Conservation (phyloP, 2,329 filamentous ascomycete genomes). For the Cyclaneusma minus region DNA sequence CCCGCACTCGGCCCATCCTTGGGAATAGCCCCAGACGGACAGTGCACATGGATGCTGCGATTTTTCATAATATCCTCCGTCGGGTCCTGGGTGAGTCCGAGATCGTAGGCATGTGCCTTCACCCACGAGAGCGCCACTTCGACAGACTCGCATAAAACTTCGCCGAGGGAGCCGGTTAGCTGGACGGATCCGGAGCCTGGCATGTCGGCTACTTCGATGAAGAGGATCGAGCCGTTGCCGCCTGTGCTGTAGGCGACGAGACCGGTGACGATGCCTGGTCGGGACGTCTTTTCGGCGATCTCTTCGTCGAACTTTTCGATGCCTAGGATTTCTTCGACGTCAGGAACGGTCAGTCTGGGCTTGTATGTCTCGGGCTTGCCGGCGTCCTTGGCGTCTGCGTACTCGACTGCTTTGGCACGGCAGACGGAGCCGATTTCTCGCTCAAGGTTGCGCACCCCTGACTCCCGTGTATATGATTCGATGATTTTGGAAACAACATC, state of each 20-base stretch:
- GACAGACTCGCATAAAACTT: constrained; percentile 92
- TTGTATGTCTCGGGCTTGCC: constrained; percentile 48
- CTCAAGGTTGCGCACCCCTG: constrained; percentile 89
- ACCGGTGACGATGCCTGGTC: constrained; percentile 88
- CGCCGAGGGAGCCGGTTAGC: constrained; percentile 88
- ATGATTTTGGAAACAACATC: constrained; percentile 92
- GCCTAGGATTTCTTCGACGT: constrained; percentile 81
- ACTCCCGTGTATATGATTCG: constrained; percentile 89
- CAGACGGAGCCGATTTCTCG: constrained; percentile 91
- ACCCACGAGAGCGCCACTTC: constrained; percentile 96
- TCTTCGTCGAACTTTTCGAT: constrained; percentile 93
- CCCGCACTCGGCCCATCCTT: constrained; percentile 85
- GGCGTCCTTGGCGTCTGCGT: constrained; percentile 71
- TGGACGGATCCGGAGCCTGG: constrained; percentile 84
- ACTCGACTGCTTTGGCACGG: constrained; percentile 89
- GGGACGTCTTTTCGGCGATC: constrained; percentile 69
- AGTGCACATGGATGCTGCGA: constrained; percentile 89
- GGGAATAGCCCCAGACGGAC: constrained; percentile 83
- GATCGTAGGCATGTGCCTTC: constrained; percentile 83
- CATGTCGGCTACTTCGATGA: constrained; percentile 98
- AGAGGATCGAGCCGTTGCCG: constrained; percentile 88
- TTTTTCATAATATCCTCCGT: constrained; percentile 92
- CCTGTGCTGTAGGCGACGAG: constrained; percentile 89
- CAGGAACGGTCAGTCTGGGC: constrained; percentile 55
- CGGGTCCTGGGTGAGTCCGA: constrained; percentile 68